Conservation (phyloP, 2,329 filamentous ascomycete genomes). For the Orbilia ellipsospora region DNA sequence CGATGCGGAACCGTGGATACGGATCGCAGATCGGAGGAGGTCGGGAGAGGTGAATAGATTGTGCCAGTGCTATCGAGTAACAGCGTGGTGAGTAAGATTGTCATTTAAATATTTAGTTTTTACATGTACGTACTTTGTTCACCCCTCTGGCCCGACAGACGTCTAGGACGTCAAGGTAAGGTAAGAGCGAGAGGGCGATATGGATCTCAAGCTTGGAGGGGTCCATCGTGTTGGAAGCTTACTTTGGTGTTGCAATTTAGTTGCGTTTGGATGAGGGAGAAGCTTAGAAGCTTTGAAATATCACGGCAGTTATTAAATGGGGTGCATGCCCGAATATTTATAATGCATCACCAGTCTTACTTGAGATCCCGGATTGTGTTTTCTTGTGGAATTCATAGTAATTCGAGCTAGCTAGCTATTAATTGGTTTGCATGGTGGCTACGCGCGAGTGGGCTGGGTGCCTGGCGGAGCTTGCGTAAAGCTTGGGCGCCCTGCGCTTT, state of each 20-base stretch:
- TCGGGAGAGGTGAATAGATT: slow-evolving; percentile 50
- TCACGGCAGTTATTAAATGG: background rate
- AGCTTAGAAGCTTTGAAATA: background rate
- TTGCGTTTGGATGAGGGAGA: background rate
- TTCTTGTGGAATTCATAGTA: background rate
- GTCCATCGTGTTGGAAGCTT: slow-evolving; percentile 30
- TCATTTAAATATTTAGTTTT: background rate
- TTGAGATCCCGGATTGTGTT: background rate
- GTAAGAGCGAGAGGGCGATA: slow-evolving; percentile 41
- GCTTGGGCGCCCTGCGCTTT: background rate
- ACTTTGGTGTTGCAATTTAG: slow-evolving; percentile 21
- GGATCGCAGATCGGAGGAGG: slow-evolving; percentile 47
- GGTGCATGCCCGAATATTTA: slow-evolving; percentile 1
- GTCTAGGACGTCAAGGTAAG: slow-evolving; percentile 43
- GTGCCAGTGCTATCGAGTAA: slow-evolving; percentile 38
- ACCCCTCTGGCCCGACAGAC: slow-evolving; percentile 37
- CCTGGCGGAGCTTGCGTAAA: slow-evolving; percentile 48
- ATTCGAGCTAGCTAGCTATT: no score
- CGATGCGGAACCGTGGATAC: slow-evolving; percentile 49
- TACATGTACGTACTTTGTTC: slow-evolving; percentile 32
- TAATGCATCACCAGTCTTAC: slow-evolving; percentile 5
- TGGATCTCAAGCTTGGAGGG: slow-evolving; percentile 44
- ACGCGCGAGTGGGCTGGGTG: slow-evolving; percentile 27
- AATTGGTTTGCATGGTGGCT: background rate
- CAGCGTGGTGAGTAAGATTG: slow-evolving; percentile 4